phyloP scores from a whole-genome alignment of 441 rosid genomes.

The Bocquillonia castaneifolia region DNA sequence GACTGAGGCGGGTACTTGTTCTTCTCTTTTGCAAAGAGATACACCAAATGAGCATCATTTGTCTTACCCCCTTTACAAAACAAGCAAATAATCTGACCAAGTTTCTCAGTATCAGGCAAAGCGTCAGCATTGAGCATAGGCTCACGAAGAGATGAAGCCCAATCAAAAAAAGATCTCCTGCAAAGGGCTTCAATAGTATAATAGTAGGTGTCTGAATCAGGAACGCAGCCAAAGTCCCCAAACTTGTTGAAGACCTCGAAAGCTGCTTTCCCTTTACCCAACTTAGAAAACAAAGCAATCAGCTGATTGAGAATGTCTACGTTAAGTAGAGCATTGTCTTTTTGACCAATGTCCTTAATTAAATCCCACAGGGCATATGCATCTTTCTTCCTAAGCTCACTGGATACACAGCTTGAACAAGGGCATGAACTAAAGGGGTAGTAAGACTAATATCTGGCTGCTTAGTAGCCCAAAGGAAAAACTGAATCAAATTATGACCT shows the following conservation, averaged over 20 bases:
- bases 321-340: constrained; percentile 35
- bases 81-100: constrained; percentile 65
- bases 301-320: constrained; percentile 46
- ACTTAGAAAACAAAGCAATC: constrained; percentile 53
- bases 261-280: constrained; percentile 72
- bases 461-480: constrained; percentile 56
- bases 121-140: constrained; percentile 52
- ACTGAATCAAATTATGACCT: constrained; percentile 58
- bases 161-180: constrained; percentile 44
- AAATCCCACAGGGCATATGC: constrained; percentile 70
- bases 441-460: constrained; percentile 33
- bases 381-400: constrained; percentile 39
- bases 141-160: constrained; percentile 60
- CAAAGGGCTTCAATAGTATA: constrained; percentile 63
- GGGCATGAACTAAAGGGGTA: constrained; percentile 37
- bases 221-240: constrained; percentile 51
- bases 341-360: constrained; percentile 48
- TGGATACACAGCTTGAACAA: constrained; percentile 45
- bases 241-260: constrained; percentile 62
- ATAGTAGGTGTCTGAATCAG: constrained; percentile 53
- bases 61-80: constrained; percentile 59
- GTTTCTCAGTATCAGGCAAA: constrained; percentile 44
- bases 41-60: constrained; percentile 51
- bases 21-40: constrained; percentile 46
- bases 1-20: constrained; percentile 37